These are phyloP conservation scores for Mortierella antarctica DNA, from an alignment of 192 early-diverging fungal genomes.

Conservation along the genomic window DNA sequence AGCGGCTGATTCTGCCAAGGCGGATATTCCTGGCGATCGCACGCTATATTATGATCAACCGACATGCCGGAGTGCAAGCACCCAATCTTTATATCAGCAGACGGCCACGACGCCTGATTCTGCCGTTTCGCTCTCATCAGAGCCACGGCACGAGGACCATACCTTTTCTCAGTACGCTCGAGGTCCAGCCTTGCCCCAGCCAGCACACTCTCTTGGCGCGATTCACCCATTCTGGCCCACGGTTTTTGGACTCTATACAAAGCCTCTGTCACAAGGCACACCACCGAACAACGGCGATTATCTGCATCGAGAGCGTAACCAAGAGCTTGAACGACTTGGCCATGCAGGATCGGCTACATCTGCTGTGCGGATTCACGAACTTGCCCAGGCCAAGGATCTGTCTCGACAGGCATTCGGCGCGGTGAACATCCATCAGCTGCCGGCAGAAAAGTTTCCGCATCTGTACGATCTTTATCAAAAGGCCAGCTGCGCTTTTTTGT, in stretches of 20 bases:
- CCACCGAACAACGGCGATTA: neutral
- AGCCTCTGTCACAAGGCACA: neutral
- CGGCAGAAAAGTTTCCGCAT: constrained; percentile 23
- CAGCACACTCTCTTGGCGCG: neutral
- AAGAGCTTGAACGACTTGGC: neutral
- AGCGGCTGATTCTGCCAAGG: no score
- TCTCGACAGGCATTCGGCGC: neutral
- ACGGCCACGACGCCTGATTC: constrained; percentile 13
- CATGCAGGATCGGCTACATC: neutral
- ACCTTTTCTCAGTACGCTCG: neutral
- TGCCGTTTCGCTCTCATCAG: constrained; percentile 6
- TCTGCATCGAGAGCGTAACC: no score
- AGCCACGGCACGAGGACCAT: neutral
- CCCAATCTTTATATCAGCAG: constrained; percentile 7
- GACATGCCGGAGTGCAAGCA: neutral
- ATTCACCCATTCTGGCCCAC: constrained; percentile 14
- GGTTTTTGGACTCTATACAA: constrained; percentile 19
- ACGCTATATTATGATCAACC: neutral
- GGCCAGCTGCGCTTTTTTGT: constrained; percentile 18
- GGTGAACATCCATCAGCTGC: constrained; percentile 24
- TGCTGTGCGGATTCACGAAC: constrained; percentile 2
- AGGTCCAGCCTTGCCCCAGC: no score
- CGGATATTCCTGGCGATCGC: neutral
- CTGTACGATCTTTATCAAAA: constrained; percentile 25
- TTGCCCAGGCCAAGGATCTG: constrained; percentile 20